Conservation (phyloP, 2,329 filamentous ascomycete genomes). For the Alternaria sp. region DNA sequence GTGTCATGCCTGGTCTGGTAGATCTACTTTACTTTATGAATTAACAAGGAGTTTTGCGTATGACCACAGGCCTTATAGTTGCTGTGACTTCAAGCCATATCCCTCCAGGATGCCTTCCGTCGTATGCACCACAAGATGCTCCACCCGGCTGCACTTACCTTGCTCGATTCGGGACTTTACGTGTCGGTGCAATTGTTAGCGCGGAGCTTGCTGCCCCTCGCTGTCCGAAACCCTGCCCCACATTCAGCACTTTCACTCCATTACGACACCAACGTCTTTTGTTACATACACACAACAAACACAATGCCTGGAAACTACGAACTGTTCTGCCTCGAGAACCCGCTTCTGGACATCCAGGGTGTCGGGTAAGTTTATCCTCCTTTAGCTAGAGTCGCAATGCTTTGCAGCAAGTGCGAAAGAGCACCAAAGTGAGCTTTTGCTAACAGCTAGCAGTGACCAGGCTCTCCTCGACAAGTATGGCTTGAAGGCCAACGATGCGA, state of each 20-base stretch:
- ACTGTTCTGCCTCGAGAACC: constrained; percentile 95
- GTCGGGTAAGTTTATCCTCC: constrained; percentile 58
- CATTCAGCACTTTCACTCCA: constrained; percentile 21
- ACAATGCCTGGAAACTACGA: constrained; percentile 86
- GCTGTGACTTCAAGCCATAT: not conserved
- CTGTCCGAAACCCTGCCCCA: constrained; percentile 24
- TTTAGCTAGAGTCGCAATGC: not conserved
- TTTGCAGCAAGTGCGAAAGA: constrained; percentile 7
- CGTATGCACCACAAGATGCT: not conserved
- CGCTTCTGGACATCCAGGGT: constrained; percentile 96
- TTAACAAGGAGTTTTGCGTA: not conserved
- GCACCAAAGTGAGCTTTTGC: constrained; percentile 19
- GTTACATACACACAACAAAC: constrained; percentile 6
- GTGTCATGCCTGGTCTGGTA: not conserved
- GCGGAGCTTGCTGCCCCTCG: constrained; percentile 20
- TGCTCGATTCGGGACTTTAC: not conserved
- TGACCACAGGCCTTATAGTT: not conserved
- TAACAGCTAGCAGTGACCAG: constrained; percentile 67
- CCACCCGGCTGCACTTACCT: constrained; percentile 6
- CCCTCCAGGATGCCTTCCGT: not conserved
- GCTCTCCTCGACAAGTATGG: constrained; percentile 89
- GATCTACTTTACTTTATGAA: not conserved
- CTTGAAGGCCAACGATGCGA: constrained; percentile 95
- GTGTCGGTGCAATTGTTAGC: constrained; percentile 17
- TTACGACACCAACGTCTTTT: constrained; percentile 18